Evolutionary conservation across 2,329 filamentous ascomycete genomes (phyloP).

Genomic region (Diplodia scrobiculata): DNA sequence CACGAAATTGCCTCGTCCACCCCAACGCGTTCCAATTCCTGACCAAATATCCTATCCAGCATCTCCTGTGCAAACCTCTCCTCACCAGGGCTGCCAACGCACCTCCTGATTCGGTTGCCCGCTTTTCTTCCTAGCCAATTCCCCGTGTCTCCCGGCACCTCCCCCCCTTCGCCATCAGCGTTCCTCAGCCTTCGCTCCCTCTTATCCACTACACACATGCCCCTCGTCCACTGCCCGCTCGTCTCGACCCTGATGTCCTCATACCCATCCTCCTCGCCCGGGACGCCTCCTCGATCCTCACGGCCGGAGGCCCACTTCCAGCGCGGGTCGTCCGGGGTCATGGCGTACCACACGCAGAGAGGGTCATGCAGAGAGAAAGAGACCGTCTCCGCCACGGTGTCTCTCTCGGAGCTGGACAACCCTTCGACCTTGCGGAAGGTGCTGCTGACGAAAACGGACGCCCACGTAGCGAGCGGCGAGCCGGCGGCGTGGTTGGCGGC

Average conservation of each 20-base stretch:
- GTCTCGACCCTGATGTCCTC: conserved; percentile 92
- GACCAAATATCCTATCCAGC: conserved; percentile 63
- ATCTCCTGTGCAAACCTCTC: conserved; percentile 66
- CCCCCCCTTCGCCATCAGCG: conserved; percentile 43
- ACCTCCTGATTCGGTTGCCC: conserved; percentile 79
- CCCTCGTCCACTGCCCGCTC: conserved; percentile 88
- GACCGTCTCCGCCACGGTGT: conserved; percentile 42
- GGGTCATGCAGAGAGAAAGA: conserved; percentile 54
- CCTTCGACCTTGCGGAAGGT: conserved; percentile 52
- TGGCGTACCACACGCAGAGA: conserved; percentile 45
- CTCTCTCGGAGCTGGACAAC: conserved; percentile 39
- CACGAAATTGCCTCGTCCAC: background rate
- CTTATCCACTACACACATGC: conserved; percentile 83
- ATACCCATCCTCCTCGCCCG: conserved; percentile 38
- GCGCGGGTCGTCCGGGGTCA: background rate
- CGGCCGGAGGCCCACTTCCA: background rate
- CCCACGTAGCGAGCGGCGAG: conserved; percentile 52
- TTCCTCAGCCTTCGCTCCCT: conserved; percentile 60
- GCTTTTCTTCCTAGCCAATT: conserved; percentile 73
- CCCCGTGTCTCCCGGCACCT: conserved; percentile 68
- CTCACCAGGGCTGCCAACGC: conserved; percentile 68
- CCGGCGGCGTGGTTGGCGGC: conserved; percentile 32
- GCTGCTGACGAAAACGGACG: conserved; percentile 48
- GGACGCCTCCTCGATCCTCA: background rate
- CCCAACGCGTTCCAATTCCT: background rate